phyloP scores from a whole-genome alignment of 345 rosid species.

The Euphorbia lathyris region DNA sequence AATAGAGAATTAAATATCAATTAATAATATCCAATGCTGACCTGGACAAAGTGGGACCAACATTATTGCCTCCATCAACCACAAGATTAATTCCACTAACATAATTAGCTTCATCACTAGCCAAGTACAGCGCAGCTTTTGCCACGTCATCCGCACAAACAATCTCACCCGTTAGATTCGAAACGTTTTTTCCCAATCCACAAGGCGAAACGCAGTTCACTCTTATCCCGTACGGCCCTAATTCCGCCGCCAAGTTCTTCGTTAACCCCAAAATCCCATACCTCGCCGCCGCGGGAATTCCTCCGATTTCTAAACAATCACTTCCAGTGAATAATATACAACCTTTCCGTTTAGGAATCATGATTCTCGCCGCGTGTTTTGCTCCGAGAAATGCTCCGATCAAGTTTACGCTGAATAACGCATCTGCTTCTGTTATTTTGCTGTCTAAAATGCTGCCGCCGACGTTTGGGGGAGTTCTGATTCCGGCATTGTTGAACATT shows the following conservation, averaged over 20 bases:
- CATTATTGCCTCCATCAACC: constrained; percentile 40
- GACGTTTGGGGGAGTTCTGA: constrained; percentile 11
- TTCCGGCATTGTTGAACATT: constrained; percentile 42
- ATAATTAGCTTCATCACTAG: constrained; percentile 41
- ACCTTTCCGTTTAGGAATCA: constrained; percentile 32
- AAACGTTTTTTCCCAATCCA: constrained; percentile 9
- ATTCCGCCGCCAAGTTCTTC: constrained; percentile 34
- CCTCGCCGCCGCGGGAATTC: constrained; percentile 24
- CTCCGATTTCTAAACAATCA: constrained; percentile 28
- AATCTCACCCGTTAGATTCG: constrained; percentile 27
- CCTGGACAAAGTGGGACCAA: constrained; percentile 19
- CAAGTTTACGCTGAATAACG: constrained; percentile 32
- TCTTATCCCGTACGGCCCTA: constrained; percentile 38
- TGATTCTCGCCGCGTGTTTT: constrained; percentile 44
- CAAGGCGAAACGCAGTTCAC: constrained; percentile 45
- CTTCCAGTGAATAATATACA: constrained; percentile 38
- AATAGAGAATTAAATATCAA: too few relatives aligned
- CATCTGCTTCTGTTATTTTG: constrained; percentile 29
- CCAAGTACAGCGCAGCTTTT: constrained; percentile 32
- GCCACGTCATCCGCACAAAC: constrained; percentile 31
- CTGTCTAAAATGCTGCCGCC: constrained; percentile 28
- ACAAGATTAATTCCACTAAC: constrained; percentile 40
- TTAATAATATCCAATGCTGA: background rate
- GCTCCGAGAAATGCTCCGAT: constrained; percentile 36
- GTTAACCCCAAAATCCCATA: constrained; percentile 33